phyloP scores from a whole-genome alignment of 352 stramenopile species.

The Pythium phragmiticola region DNA sequence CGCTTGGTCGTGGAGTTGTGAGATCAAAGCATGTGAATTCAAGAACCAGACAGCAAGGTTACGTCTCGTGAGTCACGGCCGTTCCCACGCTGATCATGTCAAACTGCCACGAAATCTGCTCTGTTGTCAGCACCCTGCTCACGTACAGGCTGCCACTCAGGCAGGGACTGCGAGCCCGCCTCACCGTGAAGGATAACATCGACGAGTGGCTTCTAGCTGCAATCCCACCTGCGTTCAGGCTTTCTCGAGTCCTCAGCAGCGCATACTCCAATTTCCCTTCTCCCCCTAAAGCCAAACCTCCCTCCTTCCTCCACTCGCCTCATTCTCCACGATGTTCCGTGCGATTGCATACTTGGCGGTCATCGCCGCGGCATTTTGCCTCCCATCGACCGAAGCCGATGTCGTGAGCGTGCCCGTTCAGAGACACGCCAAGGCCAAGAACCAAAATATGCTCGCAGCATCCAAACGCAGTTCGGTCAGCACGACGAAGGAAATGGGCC shows the following conservation, averaged over 20 bases:
- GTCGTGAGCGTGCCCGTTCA: constrained; percentile 66
- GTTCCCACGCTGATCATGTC: no score
- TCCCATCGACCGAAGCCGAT: constrained; percentile 16
- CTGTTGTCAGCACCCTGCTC: no score
- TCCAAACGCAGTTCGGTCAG: constrained; percentile 43
- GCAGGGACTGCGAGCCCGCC: no score
- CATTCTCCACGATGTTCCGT: constrained; percentile 18
- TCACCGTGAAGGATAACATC: no score
- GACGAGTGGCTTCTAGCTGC: no score
- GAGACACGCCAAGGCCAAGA: neutral
- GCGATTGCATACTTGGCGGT: constrained; percentile 28
- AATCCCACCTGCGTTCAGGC: no score
- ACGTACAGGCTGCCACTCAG: no score
- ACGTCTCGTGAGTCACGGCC: no score
- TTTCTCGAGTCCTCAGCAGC: neutral
- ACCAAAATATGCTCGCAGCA: neutral
- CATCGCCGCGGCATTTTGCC: neutral
- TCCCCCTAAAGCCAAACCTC: neutral
- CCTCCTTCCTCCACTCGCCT: neutral
- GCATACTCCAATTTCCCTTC: neutral
- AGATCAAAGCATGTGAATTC: no score
- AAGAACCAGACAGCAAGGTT: no score
- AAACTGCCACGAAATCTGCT: no score
- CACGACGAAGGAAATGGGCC: constrained; percentile 23
- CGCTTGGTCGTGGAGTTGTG: no score